These are phyloP conservation scores for Rhododendron ovatum DNA, from an alignment of 148 eudicot genomes.

Conservation along the genomic window DNA sequence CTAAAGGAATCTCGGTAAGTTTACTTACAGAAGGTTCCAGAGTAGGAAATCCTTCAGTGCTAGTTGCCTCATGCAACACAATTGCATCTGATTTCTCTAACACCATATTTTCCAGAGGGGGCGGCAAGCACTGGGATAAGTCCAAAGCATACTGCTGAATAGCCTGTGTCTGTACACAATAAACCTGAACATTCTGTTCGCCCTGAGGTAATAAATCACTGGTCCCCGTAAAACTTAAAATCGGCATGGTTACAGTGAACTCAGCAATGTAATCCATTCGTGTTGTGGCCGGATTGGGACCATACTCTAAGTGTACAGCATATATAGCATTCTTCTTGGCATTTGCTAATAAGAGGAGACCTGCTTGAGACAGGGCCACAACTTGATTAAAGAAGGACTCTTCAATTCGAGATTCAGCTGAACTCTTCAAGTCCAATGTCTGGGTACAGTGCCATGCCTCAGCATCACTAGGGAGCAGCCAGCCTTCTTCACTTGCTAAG, in stretches of 20 bases:
- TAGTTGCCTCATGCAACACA: conserved; percentile 45
- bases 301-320: conserved; percentile 89
- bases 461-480: conserved; percentile 96
- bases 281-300: conserved; percentile 67
- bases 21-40: conserved; percentile 55
- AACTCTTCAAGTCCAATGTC: conserved; percentile 78
- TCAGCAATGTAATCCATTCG: conserved; percentile 94
- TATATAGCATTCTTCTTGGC: conserved; percentile 97
- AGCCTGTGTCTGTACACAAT: conserved; percentile 98
- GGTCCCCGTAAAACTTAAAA: conserved; percentile 92
- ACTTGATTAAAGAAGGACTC: conserved; percentile 95
- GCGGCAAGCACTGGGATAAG: conserved; percentile 85
- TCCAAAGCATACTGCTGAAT: conserved; percentile 98
- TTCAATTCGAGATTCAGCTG: conserved; percentile 55
- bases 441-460: conserved; percentile 92
- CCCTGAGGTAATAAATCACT: conserved; percentile 72
- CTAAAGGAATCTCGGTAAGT: conserved; percentile 36
- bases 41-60: conserved; percentile 34
- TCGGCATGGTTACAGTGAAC: conserved; percentile 98
- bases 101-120: conserved; percentile 52
- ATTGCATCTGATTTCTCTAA: conserved; percentile 63
- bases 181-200: conserved; percentile 79
- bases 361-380: conserved; percentile 75
- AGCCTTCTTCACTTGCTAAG: conserved; percentile 91
- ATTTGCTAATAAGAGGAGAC: conserved; percentile 88